These are phyloP conservation scores for Coccinonectria pachysandricola DNA, from an alignment of 2,329 filamentous ascomycete genomes.

Conservation along the genomic window DNA sequence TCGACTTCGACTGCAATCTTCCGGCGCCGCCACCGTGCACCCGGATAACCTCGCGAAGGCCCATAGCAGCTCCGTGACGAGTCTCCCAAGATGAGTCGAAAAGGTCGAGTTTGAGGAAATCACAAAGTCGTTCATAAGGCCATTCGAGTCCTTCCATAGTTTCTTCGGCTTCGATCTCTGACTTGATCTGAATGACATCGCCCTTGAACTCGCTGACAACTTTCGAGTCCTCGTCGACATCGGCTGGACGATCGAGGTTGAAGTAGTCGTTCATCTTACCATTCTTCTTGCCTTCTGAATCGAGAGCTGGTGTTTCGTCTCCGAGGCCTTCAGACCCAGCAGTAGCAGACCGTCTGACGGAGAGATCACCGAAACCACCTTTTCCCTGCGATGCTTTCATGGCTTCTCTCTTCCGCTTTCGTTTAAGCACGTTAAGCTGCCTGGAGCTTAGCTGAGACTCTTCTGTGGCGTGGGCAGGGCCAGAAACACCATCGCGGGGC, in stretches of 20 bases:
- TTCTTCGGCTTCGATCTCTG: conserved; percentile 69
- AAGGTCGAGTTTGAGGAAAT: conserved; percentile 85
- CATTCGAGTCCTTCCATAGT: conserved; percentile 73
- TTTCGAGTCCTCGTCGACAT: conserved; percentile 81
- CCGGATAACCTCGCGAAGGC: conserved; percentile 78
- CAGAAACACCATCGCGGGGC: conserved; percentile 26
- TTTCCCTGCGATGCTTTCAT: conserved; percentile 81
- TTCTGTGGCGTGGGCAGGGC: conserved; percentile 38
- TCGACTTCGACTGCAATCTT: conserved; percentile 58
- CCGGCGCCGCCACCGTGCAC: conserved; percentile 89
- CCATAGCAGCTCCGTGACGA: conserved; percentile 92
- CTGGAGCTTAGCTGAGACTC: conserved; percentile 75
- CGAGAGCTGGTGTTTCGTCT: conserved; percentile 46
- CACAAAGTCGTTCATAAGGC: conserved; percentile 90
- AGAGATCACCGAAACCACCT: conserved; percentile 79
- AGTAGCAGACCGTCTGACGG: conserved; percentile 52
- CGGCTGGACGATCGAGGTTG: conserved; percentile 66
- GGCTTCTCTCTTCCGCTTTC: conserved; percentile 83
- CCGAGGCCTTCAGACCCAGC: conserved; percentile 50
- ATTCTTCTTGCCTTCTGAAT: conserved; percentile 47
- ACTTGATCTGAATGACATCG: conserved; percentile 67
- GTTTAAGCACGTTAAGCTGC: conserved; percentile 87
- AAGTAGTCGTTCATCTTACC: conserved; percentile 75
- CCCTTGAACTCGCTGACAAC: conserved; percentile 96
- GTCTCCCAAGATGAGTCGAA: conserved; percentile 95